Conservation (phyloP, 768 basidiomycete species). For the Trametes cubensis region DNA sequence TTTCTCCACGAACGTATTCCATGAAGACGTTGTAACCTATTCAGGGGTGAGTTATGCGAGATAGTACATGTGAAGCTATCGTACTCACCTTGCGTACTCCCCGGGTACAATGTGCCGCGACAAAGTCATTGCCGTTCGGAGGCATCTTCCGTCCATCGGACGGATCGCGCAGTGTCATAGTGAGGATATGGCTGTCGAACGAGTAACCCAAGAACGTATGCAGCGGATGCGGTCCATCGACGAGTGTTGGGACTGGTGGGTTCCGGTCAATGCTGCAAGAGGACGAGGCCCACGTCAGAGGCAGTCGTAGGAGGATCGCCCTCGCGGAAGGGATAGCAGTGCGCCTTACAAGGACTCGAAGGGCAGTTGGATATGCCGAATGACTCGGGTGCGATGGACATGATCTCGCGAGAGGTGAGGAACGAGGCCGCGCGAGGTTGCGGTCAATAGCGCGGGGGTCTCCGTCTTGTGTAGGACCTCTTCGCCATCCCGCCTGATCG, state of each 20-base stretch:
- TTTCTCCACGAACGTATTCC: constrained; percentile 53
- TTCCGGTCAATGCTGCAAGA: constrained; percentile 58
- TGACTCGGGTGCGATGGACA: constrained; percentile 44
- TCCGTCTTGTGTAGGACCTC: constrained; percentile 39
- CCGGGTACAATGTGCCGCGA: constrained; percentile 61
- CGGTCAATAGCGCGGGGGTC: constrained; percentile 64
- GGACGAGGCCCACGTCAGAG: constrained; percentile 11
- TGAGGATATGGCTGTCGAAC: constrained; percentile 50
- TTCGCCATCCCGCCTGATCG: constrained; percentile 25
- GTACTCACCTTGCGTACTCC: constrained; percentile 67
- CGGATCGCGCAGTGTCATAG: constrained; percentile 68
- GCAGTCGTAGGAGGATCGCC: constrained; percentile 3
- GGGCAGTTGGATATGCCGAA: constrained; percentile 68
- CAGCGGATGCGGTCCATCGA: constrained; percentile 53
- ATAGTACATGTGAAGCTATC: neutral
- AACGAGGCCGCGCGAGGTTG: constrained; percentile 73
- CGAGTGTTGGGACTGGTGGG: constrained; percentile 68
- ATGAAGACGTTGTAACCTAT: constrained; percentile 59
- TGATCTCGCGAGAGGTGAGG: constrained; percentile 77
- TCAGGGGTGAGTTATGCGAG: neutral
- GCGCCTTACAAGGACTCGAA: constrained; percentile 81
- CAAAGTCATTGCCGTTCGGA: constrained; percentile 61
- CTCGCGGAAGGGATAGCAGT: constrained; percentile 23
- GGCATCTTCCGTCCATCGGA: constrained; percentile 69
- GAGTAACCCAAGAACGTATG: constrained; percentile 67